Evolutionary conservation across 1,139 yeast genomes (phyloP), one percentile per base, ranked within the genome.

Genomic region (Eremothecium gossypii): DNA sequence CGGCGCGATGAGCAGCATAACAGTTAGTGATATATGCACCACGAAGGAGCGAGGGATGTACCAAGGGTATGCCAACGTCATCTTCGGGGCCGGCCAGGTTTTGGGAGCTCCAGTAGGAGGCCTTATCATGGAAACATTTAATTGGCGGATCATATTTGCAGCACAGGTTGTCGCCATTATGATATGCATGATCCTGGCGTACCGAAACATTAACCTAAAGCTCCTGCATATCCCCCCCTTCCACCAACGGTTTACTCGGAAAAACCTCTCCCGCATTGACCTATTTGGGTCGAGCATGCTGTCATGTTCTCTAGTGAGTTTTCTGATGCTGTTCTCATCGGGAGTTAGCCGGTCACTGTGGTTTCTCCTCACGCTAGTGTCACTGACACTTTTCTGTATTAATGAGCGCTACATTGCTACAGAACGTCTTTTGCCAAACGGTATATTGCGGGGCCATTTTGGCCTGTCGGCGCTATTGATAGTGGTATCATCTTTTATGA

Each of bases 101-200:
- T 64, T 77, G 6, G 89, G 91, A 27, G 91, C 87, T 8, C 73
- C 79, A 0, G 54, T 77, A 36, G 85, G 96, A 38, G 96, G 96
- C 11, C 49, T 79, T 28, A 65, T 85, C 28, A 74, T 89, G 17
- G 84, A 79, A 45, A 56, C 63, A n/a, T 70, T 77, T 49, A 95
- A 95, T 7, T 87, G 96, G 96, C 75, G 85, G 56, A 70, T 70
- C 52, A 76, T 78, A 33, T 79, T 79, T 55, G 68, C 69, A 41
- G 51, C 70, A 13, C 85, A 79, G 56, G 76, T 76, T 0, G 96
- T 96, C 0, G 61, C 83, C 33, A 74, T 84, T 2, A 35, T 74
- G 7, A 13, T 63, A 2, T 52, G 71, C 62, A 57, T 76, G 61
- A 12, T 69, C 55, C 27, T 49, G 55, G 44, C 65, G 35, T 53